Evolutionary conservation across 2,329 filamentous ascomycete genomes (phyloP).

Genomic region (Macrophomina pseudophaseolina): DNA sequence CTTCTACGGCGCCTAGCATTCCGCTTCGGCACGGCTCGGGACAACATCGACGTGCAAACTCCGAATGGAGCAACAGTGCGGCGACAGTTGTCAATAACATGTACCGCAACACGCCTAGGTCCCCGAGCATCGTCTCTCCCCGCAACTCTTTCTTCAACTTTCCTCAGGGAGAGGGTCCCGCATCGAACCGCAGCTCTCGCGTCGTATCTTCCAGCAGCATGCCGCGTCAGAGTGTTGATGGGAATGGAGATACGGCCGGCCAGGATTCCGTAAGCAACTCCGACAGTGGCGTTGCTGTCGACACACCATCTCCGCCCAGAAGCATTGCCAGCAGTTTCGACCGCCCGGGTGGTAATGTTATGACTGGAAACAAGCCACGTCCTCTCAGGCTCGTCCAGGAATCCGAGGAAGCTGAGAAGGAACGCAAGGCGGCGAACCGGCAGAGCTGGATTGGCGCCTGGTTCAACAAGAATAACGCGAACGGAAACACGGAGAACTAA

Average conservation of each 20-base stretch:
- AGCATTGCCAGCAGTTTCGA: constrained; percentile 56
- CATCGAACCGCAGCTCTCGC: constrained; percentile 55
- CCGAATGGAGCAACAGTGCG: constrained; percentile 59
- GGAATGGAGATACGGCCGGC: constrained; percentile 33
- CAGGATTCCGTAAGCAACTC: constrained; percentile 35
- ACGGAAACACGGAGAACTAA: not conserved
- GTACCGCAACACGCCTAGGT: constrained; percentile 67
- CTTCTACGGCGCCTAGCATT: constrained; percentile 76
- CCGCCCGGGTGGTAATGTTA: constrained; percentile 41
- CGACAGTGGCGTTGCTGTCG: constrained; percentile 39
- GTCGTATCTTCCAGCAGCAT: constrained; percentile 53
- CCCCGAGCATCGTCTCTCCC: constrained; percentile 46
- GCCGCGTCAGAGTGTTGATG: constrained; percentile 48
- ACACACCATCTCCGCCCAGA: constrained; percentile 56
- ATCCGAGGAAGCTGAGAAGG: constrained; percentile 50
- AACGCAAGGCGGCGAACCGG: constrained; percentile 51
- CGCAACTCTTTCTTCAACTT: constrained; percentile 49
- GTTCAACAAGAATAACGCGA: constrained; percentile 14
- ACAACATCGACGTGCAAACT: constrained; percentile 50
- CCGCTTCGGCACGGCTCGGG: constrained; percentile 64
- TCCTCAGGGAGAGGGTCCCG: constrained; percentile 52
- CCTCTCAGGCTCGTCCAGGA: constrained; percentile 89
- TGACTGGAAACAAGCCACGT: constrained; percentile 72
- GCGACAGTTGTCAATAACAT: constrained; percentile 85
- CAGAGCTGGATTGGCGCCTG: constrained; percentile 44